Base-by-base conservation (phyloP, 1,284 basidiomycete species). In the Anthracocystis panici-leucophaei region DNA sequence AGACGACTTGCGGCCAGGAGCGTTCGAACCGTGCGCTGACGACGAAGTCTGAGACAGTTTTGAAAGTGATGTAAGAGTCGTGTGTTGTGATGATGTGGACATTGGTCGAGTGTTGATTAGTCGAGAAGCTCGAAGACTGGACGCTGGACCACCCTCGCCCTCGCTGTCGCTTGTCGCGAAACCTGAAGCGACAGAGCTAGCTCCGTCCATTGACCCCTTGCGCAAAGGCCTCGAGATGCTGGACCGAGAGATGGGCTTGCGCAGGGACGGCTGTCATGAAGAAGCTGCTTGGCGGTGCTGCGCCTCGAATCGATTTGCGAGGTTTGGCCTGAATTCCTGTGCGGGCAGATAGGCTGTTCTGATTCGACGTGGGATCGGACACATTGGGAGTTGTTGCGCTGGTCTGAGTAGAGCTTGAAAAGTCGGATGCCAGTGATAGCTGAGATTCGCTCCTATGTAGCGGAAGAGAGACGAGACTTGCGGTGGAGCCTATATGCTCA, bases 101-200 rank as follows among this genome's bases (percentile, higher is more conserved):
- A 27, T 29, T 1, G 27, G 20, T 16, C 60, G 56, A 29, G 63
- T 48, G 14, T 65, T 62, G 45, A 71, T 65, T 14, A 71, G 20
- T 0, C 68, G 54, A 10, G 59, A 65, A n/a, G 62, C 58, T 14
- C 58, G 35, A 16, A 65, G 58, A 21, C 62, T 65, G 12, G 44
- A 25, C 0, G 58, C 23, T 12, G 63, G 58, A 1, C 33, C 58
- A n/a, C 66, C 52, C 57, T 80, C 78, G 23, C 50, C 64, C 54
- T 81, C 79, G 55, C 72, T 76, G 52, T 80, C 79, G 54, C 79
- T 81, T 7, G 69, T 72, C n/a, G 62, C 62, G 35, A 74, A 68
- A 23, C 74, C 73, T 0, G 65, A 65, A 8, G 66, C 41, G 27
- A 57, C 38, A n/a, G 69, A 73, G 44, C 38, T 51, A 2, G 56